Base-by-base conservation (phyloP, 192 early-diverging fungal species). In the Coemansia sp. region DNA sequence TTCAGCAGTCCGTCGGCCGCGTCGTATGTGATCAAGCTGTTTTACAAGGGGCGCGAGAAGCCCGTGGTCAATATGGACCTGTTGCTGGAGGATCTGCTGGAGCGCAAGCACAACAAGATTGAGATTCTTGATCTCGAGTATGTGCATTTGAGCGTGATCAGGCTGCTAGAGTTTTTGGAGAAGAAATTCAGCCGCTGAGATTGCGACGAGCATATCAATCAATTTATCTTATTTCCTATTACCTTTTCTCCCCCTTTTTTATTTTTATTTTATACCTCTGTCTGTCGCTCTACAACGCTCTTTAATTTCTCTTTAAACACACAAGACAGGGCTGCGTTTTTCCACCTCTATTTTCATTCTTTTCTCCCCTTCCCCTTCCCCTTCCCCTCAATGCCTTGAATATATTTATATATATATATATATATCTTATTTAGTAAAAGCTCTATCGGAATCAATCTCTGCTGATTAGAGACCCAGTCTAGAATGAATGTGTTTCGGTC, bases 31-130 rank as follows among this genome's bases (percentile, higher is more conserved):
- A 95, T 95, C 60, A 83, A 85, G 6, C 77, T 97, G 48, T 83
- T 90, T 50, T 94, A 89, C 60, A 92, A 92, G 74, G 91, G 92
- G 23, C 81, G 94, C 24, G 93, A 95, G 33, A 89, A 91, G 46
- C 83, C 94, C 0, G 94, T 97, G 28, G 60, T 97, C 52, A 92
- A 94, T 71, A 97, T 97, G 93, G 93, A 97, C 64, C 79, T 97
- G 53, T 87, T 93, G 48, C 71, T 97, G 37, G 87, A 89, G 60
- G 87, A 91, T 59, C 53, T 91, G 50, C 58, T 89, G 34, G 87
- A 87, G 64, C 87, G 87, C 82, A 93, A 97, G 83, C 91, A 94
- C 72, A 83, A 89, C 59, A 90, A 91, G 27, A 85, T 92, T 7
- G 72, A 88, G 44, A 66, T 89, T 18, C 65, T 97, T 18, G 94